phyloP scores from a whole-genome alignment of 805 yeast species.

The Metschnikowia drakensbergensis region DNA sequence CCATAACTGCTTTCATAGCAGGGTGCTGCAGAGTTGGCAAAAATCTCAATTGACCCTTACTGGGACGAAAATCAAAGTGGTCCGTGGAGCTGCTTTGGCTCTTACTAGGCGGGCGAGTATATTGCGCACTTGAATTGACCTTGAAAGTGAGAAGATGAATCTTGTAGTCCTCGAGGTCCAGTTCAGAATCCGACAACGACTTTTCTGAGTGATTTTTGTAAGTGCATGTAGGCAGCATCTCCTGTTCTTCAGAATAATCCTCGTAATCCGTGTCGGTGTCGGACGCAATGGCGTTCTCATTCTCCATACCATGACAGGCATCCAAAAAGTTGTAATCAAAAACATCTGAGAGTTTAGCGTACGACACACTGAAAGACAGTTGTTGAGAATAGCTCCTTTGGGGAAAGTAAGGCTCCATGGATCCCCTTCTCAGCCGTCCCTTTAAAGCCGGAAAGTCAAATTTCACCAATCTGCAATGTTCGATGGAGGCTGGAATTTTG shows the following conservation, averaged over 20 bases:
- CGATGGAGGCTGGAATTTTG: conserved; percentile 12
- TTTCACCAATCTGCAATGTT: conserved; percentile 7
- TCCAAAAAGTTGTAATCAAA: conserved; percentile 15
- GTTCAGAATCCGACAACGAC: conserved; percentile 10
- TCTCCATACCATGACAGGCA: conserved; percentile 1
- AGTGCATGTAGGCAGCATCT: neutral
- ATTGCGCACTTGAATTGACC: conserved; percentile 16
- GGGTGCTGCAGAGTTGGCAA: conserved; percentile 11
- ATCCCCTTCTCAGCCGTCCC: conserved; percentile 12
- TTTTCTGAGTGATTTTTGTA: neutral
- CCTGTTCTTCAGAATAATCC: conserved; percentile 1
- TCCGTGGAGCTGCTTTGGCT: conserved; percentile 8
- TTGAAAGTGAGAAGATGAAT: conserved; percentile 18
- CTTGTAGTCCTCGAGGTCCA: conserved; percentile 16
- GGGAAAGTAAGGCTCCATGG: conserved; percentile 18
- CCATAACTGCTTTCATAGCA: neutral
- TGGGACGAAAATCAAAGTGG: conserved; percentile 9
- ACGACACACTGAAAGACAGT: conserved; percentile 11
- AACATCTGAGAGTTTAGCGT: conserved; percentile 16
- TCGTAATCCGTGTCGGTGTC: conserved; percentile 18
- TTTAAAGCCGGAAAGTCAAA: conserved; percentile 8
- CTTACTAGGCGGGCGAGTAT: conserved; percentile 11
- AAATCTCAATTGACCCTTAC: neutral
- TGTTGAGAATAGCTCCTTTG: conserved; percentile 5
- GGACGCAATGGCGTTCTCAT: conserved; percentile 15